These are phyloP conservation scores for Neurospora intermedia DNA, from an alignment of 495 filamentous ascomycete species.

Conservation along the genomic window DNA sequence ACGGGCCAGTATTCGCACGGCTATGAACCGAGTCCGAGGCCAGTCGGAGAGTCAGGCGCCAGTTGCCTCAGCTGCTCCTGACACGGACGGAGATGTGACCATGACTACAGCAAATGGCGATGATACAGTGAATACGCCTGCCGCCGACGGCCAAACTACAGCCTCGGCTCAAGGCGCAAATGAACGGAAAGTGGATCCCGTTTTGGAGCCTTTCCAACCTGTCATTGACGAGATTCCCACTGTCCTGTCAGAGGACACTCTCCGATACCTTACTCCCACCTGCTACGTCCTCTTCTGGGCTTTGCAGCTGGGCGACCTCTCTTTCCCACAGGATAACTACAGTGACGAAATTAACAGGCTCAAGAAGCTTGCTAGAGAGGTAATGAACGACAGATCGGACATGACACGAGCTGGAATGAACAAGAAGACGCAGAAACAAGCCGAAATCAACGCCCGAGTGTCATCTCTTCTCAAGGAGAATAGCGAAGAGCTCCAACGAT, in stretches of 20 bases:
- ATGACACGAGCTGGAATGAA: constrained; percentile 49
- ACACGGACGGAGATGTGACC: constrained; percentile 30
- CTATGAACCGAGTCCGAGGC: constrained; percentile 17
- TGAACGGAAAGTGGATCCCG: constrained; percentile 37
- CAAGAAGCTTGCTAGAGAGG: constrained; percentile 45
- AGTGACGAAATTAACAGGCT: constrained; percentile 54
- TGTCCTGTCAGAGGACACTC: constrained; percentile 50
- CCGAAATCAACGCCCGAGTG: constrained; percentile 61
- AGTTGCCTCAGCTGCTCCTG: constrained; percentile 13
- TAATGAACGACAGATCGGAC: constrained; percentile 63
- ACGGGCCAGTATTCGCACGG: constrained; percentile 51
- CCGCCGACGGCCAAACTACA: constrained; percentile 5
- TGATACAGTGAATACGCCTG: constrained; percentile 1
- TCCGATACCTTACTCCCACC: constrained; percentile 55
- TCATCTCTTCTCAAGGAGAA: constrained; percentile 47
- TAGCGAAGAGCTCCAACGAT: constrained; percentile 43
- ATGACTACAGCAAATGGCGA: constrained; percentile 25
- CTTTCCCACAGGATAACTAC: constrained; percentile 63
- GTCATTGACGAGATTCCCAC: constrained; percentile 58
- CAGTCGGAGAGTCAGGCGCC: constrained; percentile 19
- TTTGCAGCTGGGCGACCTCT: constrained; percentile 68
- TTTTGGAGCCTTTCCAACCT: constrained; percentile 65
- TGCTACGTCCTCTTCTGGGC: constrained; percentile 96
- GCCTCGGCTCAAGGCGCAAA: constrained; percentile 11
- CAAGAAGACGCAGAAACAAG: constrained; percentile 53